Percentiles rank a stretch among this genome's conserved stretches.
phyloP scores from a whole-genome alignment of 495 filamentous ascomycete genomes.

The Geopyxis carbonaria region DNA sequence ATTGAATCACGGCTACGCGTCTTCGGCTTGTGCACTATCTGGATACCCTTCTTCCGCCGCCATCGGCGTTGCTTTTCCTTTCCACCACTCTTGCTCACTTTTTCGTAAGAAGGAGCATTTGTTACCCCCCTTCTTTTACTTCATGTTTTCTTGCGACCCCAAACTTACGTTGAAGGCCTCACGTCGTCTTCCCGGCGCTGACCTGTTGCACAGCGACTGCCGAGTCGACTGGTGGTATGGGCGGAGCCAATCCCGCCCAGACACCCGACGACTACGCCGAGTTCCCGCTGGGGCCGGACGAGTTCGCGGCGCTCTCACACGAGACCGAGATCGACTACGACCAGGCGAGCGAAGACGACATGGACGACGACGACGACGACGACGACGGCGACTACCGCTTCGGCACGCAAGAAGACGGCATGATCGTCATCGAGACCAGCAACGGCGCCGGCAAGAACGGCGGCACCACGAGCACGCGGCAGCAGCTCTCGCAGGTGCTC shows the following conservation, averaged over 20 bases:
- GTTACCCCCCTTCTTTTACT: too few species aligned
- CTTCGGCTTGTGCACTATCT: too few species aligned
- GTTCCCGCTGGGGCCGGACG: neutral
- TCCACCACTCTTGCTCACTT: too few species aligned
- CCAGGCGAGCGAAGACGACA: constrained; percentile 53
- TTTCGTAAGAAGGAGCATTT: too few species aligned
- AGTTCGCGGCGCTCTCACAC: neutral
- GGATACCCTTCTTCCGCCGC: too few species aligned
- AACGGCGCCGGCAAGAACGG: constrained; percentile 25
- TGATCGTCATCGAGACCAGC: constrained; percentile 25
- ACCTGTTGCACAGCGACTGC: constrained; percentile 22
- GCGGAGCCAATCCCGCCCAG: too few species aligned
- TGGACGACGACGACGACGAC: constrained; percentile 38
- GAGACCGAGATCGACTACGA: constrained; percentile 29
- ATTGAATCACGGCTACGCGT: too few species aligned
- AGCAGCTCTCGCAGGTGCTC: constrained; percentile 19
- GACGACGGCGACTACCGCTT: constrained; percentile 28
- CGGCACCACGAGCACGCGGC: constrained; percentile 27
- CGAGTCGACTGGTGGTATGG: constrained; percentile 7
- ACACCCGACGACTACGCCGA: neutral
- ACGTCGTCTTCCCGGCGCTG: constrained; percentile 24
- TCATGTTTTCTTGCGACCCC: too few species aligned
- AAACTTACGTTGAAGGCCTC: constrained; percentile 27
- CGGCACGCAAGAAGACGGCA: constrained; percentile 14
- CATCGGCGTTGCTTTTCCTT: too few species aligned